Percentiles rank a stretch among this genome's conserved stretches.
Conservation (phyloP, 441 rosid genomes). For the Cnidoscolus chayamansa region DNA sequence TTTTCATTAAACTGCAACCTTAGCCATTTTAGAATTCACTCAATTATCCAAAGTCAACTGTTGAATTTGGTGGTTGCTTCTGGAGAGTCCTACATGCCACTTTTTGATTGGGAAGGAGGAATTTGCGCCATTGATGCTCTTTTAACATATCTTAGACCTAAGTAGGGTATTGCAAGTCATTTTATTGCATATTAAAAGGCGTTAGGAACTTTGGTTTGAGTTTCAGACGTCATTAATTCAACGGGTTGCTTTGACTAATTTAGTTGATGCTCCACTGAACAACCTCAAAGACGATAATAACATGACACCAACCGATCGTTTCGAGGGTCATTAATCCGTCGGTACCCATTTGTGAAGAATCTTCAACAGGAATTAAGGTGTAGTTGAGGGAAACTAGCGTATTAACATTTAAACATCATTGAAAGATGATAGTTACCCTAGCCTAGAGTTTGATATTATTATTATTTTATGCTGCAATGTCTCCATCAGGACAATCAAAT, state of each 20-base stretch:
- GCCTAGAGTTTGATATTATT: background rate
- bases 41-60: background rate
- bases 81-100: background rate
- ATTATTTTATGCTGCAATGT: background rate
- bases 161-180: background rate
- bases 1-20: background rate
- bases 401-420: background rate
- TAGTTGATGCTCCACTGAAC: conserved; percentile 15
- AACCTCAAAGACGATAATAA: background rate
- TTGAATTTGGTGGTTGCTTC: background rate
- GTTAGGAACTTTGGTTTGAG: background rate
- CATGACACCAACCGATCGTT: background rate
- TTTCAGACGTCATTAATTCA: conserved; percentile 11
- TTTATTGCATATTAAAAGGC: no score
- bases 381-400: background rate
- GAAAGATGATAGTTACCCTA: background rate
- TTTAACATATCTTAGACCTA: background rate
- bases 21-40: background rate
- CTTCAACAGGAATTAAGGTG: background rate
- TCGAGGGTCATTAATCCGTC: background rate
- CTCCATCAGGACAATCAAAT: background rate
- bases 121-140: background rate
- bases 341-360: background rate
- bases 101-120: background rate
- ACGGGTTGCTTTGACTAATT: conserved; percentile 14